Evolutionary conservation across 805 yeast genomes (phyloP).

Genomic region (Metschnikowia arizonensis): DNA sequence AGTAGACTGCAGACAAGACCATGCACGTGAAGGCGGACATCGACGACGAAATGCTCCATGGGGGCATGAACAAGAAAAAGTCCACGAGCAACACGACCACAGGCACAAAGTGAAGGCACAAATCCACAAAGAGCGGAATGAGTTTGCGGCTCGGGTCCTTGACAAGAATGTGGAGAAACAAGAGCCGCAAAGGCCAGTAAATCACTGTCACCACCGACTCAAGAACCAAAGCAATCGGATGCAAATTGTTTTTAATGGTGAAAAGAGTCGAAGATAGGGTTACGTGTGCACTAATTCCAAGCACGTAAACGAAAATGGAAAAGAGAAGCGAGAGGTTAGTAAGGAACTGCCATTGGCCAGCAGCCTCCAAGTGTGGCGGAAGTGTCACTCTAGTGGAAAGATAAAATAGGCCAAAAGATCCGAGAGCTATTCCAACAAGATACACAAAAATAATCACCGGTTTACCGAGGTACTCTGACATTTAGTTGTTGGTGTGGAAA

Average conservation of each 20-base stretch:
- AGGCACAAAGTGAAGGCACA: constrained; percentile 60
- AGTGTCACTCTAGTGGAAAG: constrained; percentile 26
- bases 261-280: constrained; percentile 23
- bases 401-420: constrained; percentile 26
- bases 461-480: constrained; percentile 29
- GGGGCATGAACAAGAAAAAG: constrained; percentile 49
- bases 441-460: constrained; percentile 24
- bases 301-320: constrained; percentile 40
- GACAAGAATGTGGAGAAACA: constrained; percentile 47
- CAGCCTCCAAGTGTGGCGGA: constrained; percentile 48
- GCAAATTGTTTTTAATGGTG: constrained; percentile 36
- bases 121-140: constrained; percentile 50
- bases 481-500: too few species aligned
- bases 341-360: constrained; percentile 69
- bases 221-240: constrained; percentile 53
- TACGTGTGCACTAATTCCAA: constrained; percentile 38
- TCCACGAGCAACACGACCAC: constrained; percentile 49
- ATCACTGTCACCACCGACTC: constrained; percentile 60
- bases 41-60: constrained; percentile 32
- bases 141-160: constrained; percentile 27
- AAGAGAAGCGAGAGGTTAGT: constrained; percentile 58
- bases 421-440: constrained; percentile 25
- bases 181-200: constrained; percentile 66
- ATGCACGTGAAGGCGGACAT: constrained; percentile 40
- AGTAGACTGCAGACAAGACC: constrained; percentile 45